Evolutionary conservation across 139 green algal species (phyloP), one percentile per base, ranked within the genome.

Genomic region (Chlamydomonas schloesseri): DNA sequence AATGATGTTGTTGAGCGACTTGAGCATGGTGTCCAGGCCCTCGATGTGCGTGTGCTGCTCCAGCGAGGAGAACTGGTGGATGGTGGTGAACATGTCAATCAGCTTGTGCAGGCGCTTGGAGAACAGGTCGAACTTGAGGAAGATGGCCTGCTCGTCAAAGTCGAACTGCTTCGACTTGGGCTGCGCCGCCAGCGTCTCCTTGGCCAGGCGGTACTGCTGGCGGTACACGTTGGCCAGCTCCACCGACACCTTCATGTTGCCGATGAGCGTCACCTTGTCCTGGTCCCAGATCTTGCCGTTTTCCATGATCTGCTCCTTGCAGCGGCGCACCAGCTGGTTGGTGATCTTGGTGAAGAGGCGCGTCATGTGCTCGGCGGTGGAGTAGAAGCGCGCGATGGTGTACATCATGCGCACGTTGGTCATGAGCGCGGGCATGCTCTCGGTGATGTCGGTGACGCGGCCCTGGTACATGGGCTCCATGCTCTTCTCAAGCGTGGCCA

Each of bases 11-110:
- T 94, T 94, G 79, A 99, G 96, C 60, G 85, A 93, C 64, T 93
- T 91, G 76, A 98, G 96, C 89, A 98, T 91, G 34, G 64, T 57
- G 68, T 93, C 84, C 88, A 95, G 80, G 5, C 96, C 95, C 81
- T 97, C 96, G n/a, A 99, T 97, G 91, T 98, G 96, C 13, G 94
- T 98, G 91, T 98, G 96, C 90, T 95, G 83, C 88, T 94, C 93
- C 70, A 99, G 91, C 24, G 78, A 91, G 20, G 86, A 93, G 87
- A 99, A 98, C 93, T 98, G 95, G 82, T 98, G 84, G 70, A 98
- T 95, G 68, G 96, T 98, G 55, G 91, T 96, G 88, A 99, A 98
- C 93, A 98, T 95, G 83, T 93, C 91, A 21, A 94, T 91, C 36
- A 99, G 93, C 94, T 98, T 98, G 81, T 91, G 82, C 75, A 97